These are phyloP conservation scores for Lasiosphaeris hirsuta DNA, from an alignment of 495 filamentous ascomycete species.

Conservation along the genomic window DNA sequence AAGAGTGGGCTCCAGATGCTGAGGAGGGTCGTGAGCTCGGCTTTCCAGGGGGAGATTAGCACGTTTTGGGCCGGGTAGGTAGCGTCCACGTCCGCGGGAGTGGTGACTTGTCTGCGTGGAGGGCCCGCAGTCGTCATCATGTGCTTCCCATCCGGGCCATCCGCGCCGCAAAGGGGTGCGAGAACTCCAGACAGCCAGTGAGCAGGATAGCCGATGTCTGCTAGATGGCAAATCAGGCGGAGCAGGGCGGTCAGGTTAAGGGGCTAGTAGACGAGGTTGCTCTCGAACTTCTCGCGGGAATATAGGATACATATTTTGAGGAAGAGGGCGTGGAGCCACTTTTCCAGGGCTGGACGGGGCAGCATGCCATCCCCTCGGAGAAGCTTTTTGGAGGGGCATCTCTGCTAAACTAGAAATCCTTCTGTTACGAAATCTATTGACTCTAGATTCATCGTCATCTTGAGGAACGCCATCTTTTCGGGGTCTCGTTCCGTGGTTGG, in stretches of 20 bases:
- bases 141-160: background rate
- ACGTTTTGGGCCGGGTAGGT: slow-evolving; percentile 18
- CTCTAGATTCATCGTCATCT: background rate
- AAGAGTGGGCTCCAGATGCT: slow-evolving; percentile 28
- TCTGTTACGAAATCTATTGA: slow-evolving; percentile 4
- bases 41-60: slow-evolving; percentile 24
- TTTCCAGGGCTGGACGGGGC: slow-evolving; percentile 23
- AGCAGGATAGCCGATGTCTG: slow-evolving; percentile 33
- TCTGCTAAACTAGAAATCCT: background rate
- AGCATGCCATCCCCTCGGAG: background rate
- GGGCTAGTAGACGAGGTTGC: slow-evolving; percentile 20
- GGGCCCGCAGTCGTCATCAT: slow-evolving; percentile 30
- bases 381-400: background rate
- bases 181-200: slow-evolving; percentile 35
- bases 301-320: slow-evolving; percentile 36
- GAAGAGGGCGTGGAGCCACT: slow-evolving; percentile 32
- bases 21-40: slow-evolving; percentile 31
- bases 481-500: background rate
- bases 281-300: background rate
- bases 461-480: slow-evolving; percentile 6
- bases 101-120: slow-evolving; percentile 15
- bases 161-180: slow-evolving; percentile 21
- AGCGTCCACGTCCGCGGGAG: slow-evolving; percentile 12
- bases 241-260: slow-evolving; percentile 32
- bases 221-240: slow-evolving; percentile 27